Percentiles rank a stretch among this genome's conserved stretches.
Conservation (phyloP, 1,284 basidiomycete species). For the Gomphus bonarii region DNA sequence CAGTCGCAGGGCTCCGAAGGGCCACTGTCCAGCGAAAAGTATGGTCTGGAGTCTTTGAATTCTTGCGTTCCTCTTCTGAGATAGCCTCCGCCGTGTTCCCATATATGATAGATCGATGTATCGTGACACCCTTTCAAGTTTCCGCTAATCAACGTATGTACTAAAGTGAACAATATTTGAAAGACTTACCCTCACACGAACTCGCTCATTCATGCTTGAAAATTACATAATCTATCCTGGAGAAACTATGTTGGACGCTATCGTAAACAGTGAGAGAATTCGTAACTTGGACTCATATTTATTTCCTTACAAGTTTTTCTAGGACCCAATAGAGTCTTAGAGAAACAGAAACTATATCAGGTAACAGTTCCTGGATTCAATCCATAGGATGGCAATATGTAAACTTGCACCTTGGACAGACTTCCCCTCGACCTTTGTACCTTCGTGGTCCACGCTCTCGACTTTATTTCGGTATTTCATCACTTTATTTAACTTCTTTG, state of each 20-base stretch:
- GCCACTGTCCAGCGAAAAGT: conserved; percentile 98
- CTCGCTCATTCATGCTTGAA: conserved; percentile 45
- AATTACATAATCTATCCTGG: conserved; percentile 13
- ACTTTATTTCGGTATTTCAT: conserved; percentile 35
- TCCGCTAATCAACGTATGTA: conserved; percentile 10
- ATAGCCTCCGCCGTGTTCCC: conserved; percentile 90
- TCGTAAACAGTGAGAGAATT: conserved; percentile 34
- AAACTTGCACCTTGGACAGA: conserved; percentile 19
- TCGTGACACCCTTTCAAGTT: conserved; percentile 64
- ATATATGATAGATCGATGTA: conserved; percentile 89
- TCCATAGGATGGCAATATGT: conserved; percentile 1
- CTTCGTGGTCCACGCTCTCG: conserved; percentile 35
- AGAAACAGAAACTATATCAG: conserved; percentile 57
- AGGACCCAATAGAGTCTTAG: conserved; percentile 56
- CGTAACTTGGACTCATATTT: conserved; percentile 20
- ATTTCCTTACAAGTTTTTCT: conserved; percentile 13
- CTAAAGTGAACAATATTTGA: background rate
- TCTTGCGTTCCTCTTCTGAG: conserved; percentile 64
- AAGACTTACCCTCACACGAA: conserved; percentile 58
- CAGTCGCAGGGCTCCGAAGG: conserved; percentile 69
- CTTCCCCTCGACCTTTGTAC: conserved; percentile 33
- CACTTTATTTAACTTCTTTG: background rate
- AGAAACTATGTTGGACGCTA: conserved; percentile 36
- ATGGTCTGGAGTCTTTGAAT: conserved; percentile 54
- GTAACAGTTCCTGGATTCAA: conserved; percentile 25